These are phyloP conservation scores for Magnusiomyces suaveolens DNA, from an alignment of 1,139 yeast species.

Conservation along the genomic window DNA sequence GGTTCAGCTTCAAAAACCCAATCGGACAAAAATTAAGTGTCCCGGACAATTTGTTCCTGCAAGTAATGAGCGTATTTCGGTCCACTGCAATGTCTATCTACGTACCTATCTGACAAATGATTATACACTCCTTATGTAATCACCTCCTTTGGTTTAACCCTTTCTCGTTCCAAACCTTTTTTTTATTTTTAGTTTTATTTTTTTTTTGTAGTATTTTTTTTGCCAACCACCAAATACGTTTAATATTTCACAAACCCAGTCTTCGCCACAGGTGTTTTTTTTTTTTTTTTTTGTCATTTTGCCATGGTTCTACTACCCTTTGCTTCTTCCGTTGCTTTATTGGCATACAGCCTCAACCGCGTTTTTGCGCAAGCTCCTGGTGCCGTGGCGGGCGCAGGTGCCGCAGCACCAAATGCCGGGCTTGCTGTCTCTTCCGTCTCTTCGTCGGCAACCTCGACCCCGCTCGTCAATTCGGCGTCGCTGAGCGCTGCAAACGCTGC, in stretches of 20 bases:
- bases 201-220: too few relatives aligned
- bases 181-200: too few relatives aligned
- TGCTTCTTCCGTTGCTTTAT: not conserved
- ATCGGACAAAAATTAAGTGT: too few relatives aligned
- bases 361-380: not conserved
- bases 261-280: not conserved
- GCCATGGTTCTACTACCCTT: not conserved
- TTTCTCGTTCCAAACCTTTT: too few relatives aligned
- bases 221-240: not conserved
- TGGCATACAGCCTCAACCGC: not conserved
- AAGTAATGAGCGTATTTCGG: too few relatives aligned
- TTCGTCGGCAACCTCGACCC: not conserved
- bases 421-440: not conserved
- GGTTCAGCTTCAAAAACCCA: not conserved
- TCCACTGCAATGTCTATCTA: too few relatives aligned
- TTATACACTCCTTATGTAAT: too few relatives aligned
- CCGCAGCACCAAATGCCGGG: not conserved
- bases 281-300: too few relatives aligned
- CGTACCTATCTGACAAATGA: too few relatives aligned
- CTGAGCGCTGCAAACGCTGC: slow-evolving; percentile 4
- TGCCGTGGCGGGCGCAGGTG: slow-evolving; percentile 9
- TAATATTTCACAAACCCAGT: not conserved
- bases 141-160: too few relatives aligned
- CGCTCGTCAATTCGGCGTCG: not conserved
- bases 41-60: too few relatives aligned